Conservation (phyloP, 345 rosid species). For the Conringia planisiliqua region DNA sequence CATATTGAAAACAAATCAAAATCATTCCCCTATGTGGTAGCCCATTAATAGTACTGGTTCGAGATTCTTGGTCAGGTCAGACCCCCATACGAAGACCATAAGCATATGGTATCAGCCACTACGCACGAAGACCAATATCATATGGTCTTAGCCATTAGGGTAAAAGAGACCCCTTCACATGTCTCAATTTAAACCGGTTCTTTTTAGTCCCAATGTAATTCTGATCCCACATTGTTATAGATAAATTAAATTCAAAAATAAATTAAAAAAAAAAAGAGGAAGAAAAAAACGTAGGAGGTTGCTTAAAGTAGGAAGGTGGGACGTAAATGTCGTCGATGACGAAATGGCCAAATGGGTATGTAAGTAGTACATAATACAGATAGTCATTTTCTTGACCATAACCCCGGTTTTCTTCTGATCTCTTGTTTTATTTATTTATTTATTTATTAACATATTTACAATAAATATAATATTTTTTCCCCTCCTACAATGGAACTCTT, state of each 20-base stretch:
- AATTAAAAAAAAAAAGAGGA: neutral
- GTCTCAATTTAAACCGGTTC: neutral
- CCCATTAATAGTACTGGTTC: neutral
- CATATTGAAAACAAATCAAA: conserved; percentile 17
- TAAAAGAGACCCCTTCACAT: neutral
- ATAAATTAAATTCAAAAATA: neutral
- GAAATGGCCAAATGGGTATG: conserved; percentile 20
- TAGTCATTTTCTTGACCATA: conserved; percentile 22
- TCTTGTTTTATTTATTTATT: neutral
- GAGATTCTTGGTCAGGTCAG: no score
- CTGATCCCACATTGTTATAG: neutral
- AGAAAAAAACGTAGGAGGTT: conserved; percentile 32
- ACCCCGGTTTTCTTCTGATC: neutral
- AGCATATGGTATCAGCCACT: neutral
- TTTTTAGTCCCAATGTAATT: neutral
- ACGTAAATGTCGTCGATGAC: conserved; percentile 27
- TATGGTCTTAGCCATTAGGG: neutral
- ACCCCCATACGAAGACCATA: neutral
- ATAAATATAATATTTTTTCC: no score
- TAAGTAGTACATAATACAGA: neutral
- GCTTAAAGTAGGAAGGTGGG: conserved; percentile 32
- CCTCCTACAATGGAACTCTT: no score
- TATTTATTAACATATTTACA: neutral
- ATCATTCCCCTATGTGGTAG: conserved; percentile 27
- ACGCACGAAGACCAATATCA: neutral